Evolutionary conservation across 139 green algal species (phyloP), one percentile per base, ranked within the genome.

Genomic region (Chlorella sp.): DNA sequence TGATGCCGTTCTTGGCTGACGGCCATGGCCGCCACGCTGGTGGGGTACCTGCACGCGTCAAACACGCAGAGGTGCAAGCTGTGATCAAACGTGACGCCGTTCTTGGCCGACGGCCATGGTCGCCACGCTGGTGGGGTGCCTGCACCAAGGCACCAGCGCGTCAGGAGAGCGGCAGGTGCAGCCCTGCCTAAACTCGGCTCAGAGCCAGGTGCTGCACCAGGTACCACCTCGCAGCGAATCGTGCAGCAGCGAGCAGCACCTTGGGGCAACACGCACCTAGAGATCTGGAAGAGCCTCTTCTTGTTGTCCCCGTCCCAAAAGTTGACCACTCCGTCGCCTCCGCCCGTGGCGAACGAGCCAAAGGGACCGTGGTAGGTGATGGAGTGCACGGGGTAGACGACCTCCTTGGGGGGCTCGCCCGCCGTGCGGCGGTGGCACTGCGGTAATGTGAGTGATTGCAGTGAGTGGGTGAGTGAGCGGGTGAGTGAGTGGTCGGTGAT

Each of bases 261-360:
- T n/a, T n/a, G n/a, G n/a, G n/a, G n/a, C n/a, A 35, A 71, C 23
- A 33, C 35, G 35, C 36, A 74, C 69, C 33, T 65, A 35, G 71
- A 62, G 34, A 76, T 70, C 77, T 95, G 90, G 71, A 88, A 92
- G 10, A 98, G 80, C 29, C 92, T 86, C 84, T 98, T 98, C 82
- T 97, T 96, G 81, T 97, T 94, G 59, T 78, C 79, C 14, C 90
- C 90, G 68, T 98, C 93, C 93, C 93, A 98, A 1, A 95, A 79
- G 70, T 92, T 95, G 6, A 97, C 86, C 51, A 93, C 84, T 14
- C 93, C 93, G 72, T 98, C 93, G 23, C 91, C 91, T 6, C 93
- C 89, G 35, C 93, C 93, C 2, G 93, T 97, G 36, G 89, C 93
- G 82, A 97, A 97, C 27, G 93, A 97, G 66, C 93, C 93, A 65